A percentile compares a stretch with the other conserved stretches of the same genome.
These are phyloP conservation scores for Acacia acuminata DNA, from an alignment of 306 rosid genomes.

Conservation along the genomic window DNA sequence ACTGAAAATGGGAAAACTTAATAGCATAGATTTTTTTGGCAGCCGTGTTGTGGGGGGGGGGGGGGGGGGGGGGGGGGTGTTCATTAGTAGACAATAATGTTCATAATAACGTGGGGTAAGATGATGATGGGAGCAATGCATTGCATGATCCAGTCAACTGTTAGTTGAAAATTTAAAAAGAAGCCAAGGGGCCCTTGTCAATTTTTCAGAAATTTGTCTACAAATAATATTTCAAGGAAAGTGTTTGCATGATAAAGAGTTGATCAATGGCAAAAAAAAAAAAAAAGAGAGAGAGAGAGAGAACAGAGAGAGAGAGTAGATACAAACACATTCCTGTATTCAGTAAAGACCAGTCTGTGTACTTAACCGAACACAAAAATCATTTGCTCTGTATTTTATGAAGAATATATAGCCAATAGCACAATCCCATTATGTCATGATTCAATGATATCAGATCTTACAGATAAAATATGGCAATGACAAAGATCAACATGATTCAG, in stretches of 20 bases:
- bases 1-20: slow-evolving; percentile 14
- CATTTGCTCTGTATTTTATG: neutral
- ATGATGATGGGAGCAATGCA: slow-evolving; percentile 7
- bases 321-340: neutral
- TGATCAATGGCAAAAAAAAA: too few species aligned
- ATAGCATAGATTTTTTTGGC: slow-evolving; percentile 21
- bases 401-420: neutral
- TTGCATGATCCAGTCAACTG: slow-evolving; percentile 22
- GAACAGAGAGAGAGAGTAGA: neutral
- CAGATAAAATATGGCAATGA: slow-evolving; percentile 19
- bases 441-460: slow-evolving; percentile 21
- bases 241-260: neutral
- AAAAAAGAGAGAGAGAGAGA: too few species aligned
- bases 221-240: neutral
- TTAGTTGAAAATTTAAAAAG: neutral
- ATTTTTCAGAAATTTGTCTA: neutral
- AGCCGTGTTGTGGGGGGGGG: too few species aligned
- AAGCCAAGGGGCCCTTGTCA: neutral
- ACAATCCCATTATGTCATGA: neutral
- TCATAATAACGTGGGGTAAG: too few species aligned
- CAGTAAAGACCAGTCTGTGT: neutral
- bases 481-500: slow-evolving; percentile 17
- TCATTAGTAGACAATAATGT: too few species aligned
- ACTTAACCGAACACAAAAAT: neutral
- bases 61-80: too few species aligned